Conservation (phyloP, 768 basidiomycete genomes). For the Lyophyllum shimeji region DNA sequence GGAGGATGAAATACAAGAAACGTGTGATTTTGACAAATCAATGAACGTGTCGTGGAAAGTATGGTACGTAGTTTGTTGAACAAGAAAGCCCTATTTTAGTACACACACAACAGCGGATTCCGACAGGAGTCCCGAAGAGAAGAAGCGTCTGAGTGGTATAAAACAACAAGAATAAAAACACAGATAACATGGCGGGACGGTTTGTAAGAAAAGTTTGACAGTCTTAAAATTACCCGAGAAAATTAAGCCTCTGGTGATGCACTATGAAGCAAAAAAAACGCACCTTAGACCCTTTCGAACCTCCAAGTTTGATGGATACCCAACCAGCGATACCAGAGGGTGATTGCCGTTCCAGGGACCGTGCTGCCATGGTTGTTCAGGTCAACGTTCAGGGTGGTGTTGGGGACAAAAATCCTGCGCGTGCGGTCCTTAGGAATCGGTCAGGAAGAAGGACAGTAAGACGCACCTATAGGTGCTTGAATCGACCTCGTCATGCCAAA, state of each 20-base stretch:
- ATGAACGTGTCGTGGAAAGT: not conserved
- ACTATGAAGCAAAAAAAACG: not conserved
- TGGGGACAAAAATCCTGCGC: conserved; percentile 44
- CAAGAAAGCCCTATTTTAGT: not conserved
- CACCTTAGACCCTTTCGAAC: conserved; percentile 29
- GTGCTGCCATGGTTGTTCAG: conserved; percentile 45
- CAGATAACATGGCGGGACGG: not conserved
- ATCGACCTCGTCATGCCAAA: conserved; percentile 45
- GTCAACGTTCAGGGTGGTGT: conserved; percentile 45
- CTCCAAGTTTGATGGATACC: conserved; percentile 57
- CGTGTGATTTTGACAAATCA: not conserved
- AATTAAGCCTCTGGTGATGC: not conserved
- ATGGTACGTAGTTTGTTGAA: not conserved
- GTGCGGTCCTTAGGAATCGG: not conserved
- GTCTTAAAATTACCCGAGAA: not conserved
- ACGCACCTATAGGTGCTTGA: conserved; percentile 42
- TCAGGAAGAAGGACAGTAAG: not conserved
- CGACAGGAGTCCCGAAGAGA: not conserved
- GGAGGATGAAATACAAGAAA: not conserved
- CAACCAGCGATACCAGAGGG: conserved; percentile 48
- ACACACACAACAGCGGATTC: not conserved
- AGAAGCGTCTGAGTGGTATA: not conserved
- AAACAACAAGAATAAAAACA: not conserved
- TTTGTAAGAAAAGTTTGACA: not conserved
- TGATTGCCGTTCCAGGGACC: conserved; percentile 42